These are phyloP conservation scores for Rhynchospora breviuscula DNA, from an alignment of 176 grass and related monocot genomes.

Conservation along the genomic window DNA sequence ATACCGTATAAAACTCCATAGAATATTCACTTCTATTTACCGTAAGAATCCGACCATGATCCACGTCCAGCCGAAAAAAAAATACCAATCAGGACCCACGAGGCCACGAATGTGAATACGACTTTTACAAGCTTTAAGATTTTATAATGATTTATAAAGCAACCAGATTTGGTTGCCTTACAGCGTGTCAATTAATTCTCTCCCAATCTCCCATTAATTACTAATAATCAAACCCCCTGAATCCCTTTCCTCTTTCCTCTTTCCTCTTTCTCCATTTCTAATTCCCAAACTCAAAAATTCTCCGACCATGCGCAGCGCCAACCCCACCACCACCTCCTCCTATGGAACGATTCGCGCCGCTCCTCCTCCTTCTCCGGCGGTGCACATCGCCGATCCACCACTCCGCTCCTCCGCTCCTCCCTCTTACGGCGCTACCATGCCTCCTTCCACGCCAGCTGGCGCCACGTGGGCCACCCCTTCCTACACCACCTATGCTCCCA, in stretches of 20 bases:
- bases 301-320: neutral
- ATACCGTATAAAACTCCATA: too few species aligned
- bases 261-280: neutral
- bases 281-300: neutral
- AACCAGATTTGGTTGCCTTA: too few species aligned
- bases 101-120: neutral
- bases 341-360: constrained; percentile 20
- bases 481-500: constrained; percentile 10
- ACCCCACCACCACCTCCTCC: neutral
- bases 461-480: neutral
- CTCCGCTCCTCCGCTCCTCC: neutral
- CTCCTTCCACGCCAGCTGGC: constrained; percentile 8
- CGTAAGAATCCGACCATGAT: neutral
- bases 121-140: neutral
- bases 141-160: neutral
- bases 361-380: constrained; percentile 9
- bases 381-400: constrained; percentile 22
- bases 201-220: neutral
- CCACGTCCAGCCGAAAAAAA: neutral
- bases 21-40: too few species aligned
- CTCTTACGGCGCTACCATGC: constrained; percentile 2
- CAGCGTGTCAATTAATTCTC: neutral
- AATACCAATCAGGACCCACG: neutral
- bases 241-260: neutral
- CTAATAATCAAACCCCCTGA: neutral